Conservation (phyloP, 106 monocot species). For the Acanthochlamys bracteata region DNA sequence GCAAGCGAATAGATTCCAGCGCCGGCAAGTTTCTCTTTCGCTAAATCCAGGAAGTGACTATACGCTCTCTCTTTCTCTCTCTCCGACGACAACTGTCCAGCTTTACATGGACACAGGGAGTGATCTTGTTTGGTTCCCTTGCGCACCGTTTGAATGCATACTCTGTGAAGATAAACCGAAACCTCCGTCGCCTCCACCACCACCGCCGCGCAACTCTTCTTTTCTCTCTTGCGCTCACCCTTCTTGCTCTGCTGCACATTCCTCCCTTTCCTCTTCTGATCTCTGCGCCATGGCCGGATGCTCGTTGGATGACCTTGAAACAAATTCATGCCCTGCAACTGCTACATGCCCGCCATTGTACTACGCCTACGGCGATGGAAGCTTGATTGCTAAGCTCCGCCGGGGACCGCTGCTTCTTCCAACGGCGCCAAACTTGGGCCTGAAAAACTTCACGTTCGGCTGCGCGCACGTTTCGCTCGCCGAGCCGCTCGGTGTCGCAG, state of each 20-base stretch:
- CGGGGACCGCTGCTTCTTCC: constrained; percentile 39
- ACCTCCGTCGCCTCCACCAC: constrained; percentile 3
- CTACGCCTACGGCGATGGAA: constrained; percentile 97
- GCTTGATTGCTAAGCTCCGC: constrained; percentile 65
- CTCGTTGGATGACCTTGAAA: constrained; percentile 66
- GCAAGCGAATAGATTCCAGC: neutral
- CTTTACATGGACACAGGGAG: constrained; percentile 97
- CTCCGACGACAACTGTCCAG: constrained; percentile 26
- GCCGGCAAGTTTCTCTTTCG: constrained; percentile 49
- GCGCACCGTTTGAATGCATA: constrained; percentile 87
- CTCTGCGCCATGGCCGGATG: constrained; percentile 79
- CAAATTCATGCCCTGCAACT: constrained; percentile 39
- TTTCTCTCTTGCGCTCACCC: constrained; percentile 36
- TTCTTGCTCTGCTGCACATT: constrained; percentile 60
- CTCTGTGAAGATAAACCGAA: constrained; percentile 62
- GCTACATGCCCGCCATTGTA: constrained; percentile 69
- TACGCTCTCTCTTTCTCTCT: constrained; percentile 45
- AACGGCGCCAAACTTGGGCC: constrained; percentile 11
- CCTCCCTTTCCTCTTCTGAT: constrained; percentile 53
- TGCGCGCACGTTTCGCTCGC: constrained; percentile 73
- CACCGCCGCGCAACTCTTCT: constrained; percentile 22
- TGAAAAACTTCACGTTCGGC: constrained; percentile 62
- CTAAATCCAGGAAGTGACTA: constrained; percentile 63
- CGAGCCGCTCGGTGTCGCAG: constrained; percentile 84
- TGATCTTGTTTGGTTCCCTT: constrained; percentile 97